phyloP scores from a whole-genome alignment of 257 asterid genomes.

The Fraxinus excelsior region DNA sequence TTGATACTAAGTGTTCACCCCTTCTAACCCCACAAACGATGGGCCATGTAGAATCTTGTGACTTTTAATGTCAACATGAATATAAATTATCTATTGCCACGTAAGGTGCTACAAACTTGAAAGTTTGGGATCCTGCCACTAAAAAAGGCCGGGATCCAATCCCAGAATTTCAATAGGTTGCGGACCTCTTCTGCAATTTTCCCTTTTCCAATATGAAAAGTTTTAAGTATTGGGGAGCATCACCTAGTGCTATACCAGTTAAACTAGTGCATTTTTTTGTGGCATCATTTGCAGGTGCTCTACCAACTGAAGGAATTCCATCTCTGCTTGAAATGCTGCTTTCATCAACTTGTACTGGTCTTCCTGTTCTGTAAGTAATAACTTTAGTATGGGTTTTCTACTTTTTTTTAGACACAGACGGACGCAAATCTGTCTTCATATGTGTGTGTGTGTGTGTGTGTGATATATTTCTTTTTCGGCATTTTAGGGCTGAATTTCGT shows the following conservation, averaged over 20 bases:
- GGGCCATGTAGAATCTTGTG: background rate
- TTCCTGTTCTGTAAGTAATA: conserved; percentile 77
- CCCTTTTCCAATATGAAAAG: background rate
- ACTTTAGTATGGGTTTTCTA: conserved; percentile 15
- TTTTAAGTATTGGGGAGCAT: background rate
- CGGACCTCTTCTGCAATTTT: background rate
- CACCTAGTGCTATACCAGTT: conserved; percentile 1
- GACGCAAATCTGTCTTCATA: background rate
- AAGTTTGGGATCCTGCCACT: background rate
- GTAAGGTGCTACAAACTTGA: background rate
- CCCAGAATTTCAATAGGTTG: background rate
- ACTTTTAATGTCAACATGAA: background rate
- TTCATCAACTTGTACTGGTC: conserved; percentile 83
- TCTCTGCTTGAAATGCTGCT: conserved; percentile 85
- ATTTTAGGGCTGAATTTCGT: too few species aligned
- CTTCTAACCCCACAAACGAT: background rate
- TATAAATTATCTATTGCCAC: background rate
- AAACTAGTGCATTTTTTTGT: conserved; percentile 13
- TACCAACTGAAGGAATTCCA: conserved; percentile 99
- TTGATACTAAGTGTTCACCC: background rate
- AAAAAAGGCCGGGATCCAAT: background rate
- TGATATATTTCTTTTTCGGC: too few species aligned
- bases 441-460: too few species aligned
- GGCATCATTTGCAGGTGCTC: conserved; percentile 62
- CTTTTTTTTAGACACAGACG: background rate